phyloP scores from a whole-genome alignment of 306 rosid genomes.

The Lithocarpus polystachyus region DNA sequence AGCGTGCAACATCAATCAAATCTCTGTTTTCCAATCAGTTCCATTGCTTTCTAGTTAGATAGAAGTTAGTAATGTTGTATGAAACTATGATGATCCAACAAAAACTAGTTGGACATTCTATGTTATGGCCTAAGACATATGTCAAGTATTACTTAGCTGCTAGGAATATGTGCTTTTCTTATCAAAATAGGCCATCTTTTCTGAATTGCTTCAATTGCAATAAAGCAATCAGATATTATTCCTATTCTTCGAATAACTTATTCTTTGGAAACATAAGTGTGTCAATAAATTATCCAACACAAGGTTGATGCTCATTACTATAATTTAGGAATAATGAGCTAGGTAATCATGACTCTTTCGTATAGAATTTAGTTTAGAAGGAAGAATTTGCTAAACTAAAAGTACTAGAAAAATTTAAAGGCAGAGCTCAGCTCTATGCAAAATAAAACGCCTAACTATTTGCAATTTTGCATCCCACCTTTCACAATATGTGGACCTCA shows the following conservation, averaged over 20 bases:
- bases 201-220: slow-evolving; percentile 22
- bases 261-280: too few relatives aligned
- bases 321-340: background rate
- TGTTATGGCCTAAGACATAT: background rate
- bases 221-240: slow-evolving; percentile 30
- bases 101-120: background rate
- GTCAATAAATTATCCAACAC: background rate
- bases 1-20: background rate
- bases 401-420: background rate
- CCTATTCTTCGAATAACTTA: slow-evolving; percentile 10
- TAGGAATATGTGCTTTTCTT: slow-evolving; percentile 54
- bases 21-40: background rate
- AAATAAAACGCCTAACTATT: too few relatives aligned
- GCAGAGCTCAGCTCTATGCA: background rate
- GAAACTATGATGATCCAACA: background rate
- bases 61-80: background rate
- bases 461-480: too few relatives aligned
- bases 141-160: slow-evolving; percentile 4
- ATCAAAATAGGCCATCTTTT: slow-evolving; percentile 26
- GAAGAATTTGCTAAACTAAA: background rate
- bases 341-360: too few relatives aligned
- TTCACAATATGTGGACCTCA: too few relatives aligned
- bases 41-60: background rate
- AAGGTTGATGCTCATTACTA: background rate
- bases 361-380: background rate